These are phyloP conservation scores for Plantago ovata DNA, from an alignment of 257 asterid genomes.

Conservation along the genomic window DNA sequence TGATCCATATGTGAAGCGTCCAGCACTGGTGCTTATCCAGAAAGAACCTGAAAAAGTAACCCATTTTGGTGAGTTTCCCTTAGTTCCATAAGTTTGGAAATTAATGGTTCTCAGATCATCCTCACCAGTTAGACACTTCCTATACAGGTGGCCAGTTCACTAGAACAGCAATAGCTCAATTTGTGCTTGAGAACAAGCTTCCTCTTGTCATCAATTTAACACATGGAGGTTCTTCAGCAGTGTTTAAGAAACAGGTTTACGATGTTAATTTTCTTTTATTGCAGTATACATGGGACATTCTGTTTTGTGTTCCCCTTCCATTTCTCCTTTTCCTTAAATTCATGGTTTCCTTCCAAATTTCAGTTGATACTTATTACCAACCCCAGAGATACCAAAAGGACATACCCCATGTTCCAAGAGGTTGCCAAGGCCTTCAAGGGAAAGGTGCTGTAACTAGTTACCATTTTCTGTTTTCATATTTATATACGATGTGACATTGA, in stretches of 20 bases:
- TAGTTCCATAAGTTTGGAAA: neutral
- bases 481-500: no score
- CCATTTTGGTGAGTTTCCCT: conserved; percentile 50
- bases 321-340: conserved; percentile 12
- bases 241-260: conserved; percentile 92
- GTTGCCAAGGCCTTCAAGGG: conserved; percentile 86
- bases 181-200: conserved; percentile 74
- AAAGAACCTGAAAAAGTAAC: conserved; percentile 62
- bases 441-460: conserved; percentile 79
- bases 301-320: no score
- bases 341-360: conserved; percentile 14
- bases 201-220: conserved; percentile 77
- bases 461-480: no score
- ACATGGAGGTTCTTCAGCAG: conserved; percentile 61
- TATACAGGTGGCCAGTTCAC: conserved; percentile 65
- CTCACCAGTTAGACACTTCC: conserved; percentile 6
- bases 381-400: conserved; percentile 56
- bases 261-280: conserved; percentile 7
- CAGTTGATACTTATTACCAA: conserved; percentile 85
- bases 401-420: conserved; percentile 59
- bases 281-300: neutral
- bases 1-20: conserved; percentile 53
- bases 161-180: conserved; percentile 72
- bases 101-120: conserved; percentile 1
- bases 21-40: conserved; percentile 66